Conservation (phyloP, 1,139 yeast genomes). For the Nematodospora anomalae region DNA sequence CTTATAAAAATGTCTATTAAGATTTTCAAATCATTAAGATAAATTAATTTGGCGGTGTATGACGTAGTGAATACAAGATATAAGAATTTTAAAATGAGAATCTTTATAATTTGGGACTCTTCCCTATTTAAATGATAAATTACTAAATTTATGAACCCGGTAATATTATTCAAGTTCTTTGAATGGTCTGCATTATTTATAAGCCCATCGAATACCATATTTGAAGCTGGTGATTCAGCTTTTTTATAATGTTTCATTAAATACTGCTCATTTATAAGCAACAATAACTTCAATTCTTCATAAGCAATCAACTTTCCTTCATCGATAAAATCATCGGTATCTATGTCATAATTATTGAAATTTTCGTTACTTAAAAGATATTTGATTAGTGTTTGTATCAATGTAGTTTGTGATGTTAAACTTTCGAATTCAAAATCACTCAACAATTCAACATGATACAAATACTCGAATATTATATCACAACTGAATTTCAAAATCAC, state of each 20-base stretch:
- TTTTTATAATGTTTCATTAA: slow-evolving; percentile 58
- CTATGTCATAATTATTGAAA: slow-evolving; percentile 35
- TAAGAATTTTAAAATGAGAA: slow-evolving; percentile 75
- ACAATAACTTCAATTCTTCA: slow-evolving; percentile 69
- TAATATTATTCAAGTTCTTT: slow-evolving; percentile 23
- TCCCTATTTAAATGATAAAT: slow-evolving; percentile 72
- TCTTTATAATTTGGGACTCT: slow-evolving; percentile 68
- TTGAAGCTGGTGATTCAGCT: slow-evolving; percentile 25
- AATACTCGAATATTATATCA: slow-evolving; percentile 46
- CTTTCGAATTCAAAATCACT: slow-evolving; percentile 34
- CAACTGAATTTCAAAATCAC: slow-evolving; percentile 41
- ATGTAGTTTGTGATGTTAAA: slow-evolving; percentile 26
- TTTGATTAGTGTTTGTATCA: slow-evolving; percentile 45
- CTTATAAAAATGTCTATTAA: slow-evolving; percentile 82
- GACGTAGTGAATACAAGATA: slow-evolving; percentile 73
- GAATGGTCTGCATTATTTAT: slow-evolving; percentile 21
- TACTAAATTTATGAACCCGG: slow-evolving; percentile 41
- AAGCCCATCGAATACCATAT: slow-evolving; percentile 51
- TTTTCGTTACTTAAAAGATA: slow-evolving; percentile 55
- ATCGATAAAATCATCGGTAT: slow-evolving; percentile 46
- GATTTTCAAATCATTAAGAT: slow-evolving; percentile 82
- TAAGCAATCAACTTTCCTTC: slow-evolving; percentile 66
- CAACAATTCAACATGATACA: slow-evolving; percentile 37
- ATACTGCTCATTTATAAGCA: slow-evolving; percentile 82
- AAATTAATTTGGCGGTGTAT: slow-evolving; percentile 64